Conservation (phyloP, 768 basidiomycete genomes). For the Rhodotorula toruloides region DNA sequence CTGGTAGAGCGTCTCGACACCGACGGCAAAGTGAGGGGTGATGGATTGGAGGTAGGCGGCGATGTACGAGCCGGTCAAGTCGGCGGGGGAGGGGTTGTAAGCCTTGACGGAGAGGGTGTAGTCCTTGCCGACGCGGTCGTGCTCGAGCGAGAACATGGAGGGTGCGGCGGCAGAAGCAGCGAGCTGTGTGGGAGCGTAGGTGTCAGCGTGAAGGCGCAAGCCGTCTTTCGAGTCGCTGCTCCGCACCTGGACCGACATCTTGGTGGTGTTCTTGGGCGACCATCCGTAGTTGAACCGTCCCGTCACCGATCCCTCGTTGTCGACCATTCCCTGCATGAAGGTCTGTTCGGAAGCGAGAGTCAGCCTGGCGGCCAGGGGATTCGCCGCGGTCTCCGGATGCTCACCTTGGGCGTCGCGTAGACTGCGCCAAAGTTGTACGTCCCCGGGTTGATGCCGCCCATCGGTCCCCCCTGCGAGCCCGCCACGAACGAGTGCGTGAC, state of each 20-base stretch:
- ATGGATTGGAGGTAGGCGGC: slow-evolving; percentile 89
- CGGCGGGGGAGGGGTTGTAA: slow-evolving; percentile 81
- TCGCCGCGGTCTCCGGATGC: too few species aligned
- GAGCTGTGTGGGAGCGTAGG: slow-evolving; percentile 53
- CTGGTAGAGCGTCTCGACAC: slow-evolving; percentile 78
- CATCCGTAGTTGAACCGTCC: slow-evolving; percentile 86
- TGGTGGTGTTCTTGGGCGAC: slow-evolving; percentile 69
- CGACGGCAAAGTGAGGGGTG: slow-evolving; percentile 81
- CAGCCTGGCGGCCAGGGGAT: too few species aligned
- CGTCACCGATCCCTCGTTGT: slow-evolving; percentile 85
- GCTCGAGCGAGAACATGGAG: slow-evolving; percentile 88
- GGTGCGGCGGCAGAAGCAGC: slow-evolving; percentile 65
- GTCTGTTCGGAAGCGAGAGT: slow-evolving; percentile 53
- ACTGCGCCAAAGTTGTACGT: slow-evolving; percentile 93
- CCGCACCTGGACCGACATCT: slow-evolving; percentile 55
- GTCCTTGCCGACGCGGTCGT: slow-evolving; percentile 84
- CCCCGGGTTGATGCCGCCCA: slow-evolving; percentile 52
- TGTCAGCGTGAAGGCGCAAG: background rate
- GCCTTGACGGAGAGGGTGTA: slow-evolving; percentile 79
- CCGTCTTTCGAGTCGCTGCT: too few species aligned
- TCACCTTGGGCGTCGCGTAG: slow-evolving; percentile 75
- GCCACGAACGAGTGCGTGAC: slow-evolving; percentile 92
- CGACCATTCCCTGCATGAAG: slow-evolving; percentile 87
- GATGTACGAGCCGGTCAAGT: slow-evolving; percentile 84
- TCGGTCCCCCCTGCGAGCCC: slow-evolving; percentile 61